A percentile compares a stretch with the other conserved stretches of the same genome.
phyloP scores from a whole-genome alignment of 768 basidiomycete genomes.

The Lentinula lateritia region DNA sequence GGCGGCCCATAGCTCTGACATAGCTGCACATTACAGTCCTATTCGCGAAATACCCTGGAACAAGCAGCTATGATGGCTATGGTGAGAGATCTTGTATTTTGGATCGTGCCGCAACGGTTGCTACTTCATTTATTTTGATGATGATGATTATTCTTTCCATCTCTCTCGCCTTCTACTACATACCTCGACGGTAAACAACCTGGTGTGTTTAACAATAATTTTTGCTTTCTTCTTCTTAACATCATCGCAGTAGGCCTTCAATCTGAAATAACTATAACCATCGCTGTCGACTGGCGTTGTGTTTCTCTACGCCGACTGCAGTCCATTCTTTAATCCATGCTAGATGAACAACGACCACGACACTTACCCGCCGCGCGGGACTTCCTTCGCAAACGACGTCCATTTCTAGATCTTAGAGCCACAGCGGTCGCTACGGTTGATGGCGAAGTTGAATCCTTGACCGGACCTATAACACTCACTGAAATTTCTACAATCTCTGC shows the following conservation, averaged over 20 bases:
- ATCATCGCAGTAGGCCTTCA: neutral
- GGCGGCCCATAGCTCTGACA: too few relatives aligned
- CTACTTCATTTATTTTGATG: neutral
- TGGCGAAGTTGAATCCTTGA: neutral
- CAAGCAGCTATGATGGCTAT: too few relatives aligned
- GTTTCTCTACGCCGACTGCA: neutral
- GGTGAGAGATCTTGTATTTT: too few relatives aligned
- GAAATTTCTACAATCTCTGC: neutral
- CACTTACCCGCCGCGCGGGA: constrained; percentile 5
- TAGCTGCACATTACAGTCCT: too few relatives aligned
- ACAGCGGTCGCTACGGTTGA: neutral
- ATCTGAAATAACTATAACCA: neutral
- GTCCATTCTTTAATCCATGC: constrained; percentile 3
- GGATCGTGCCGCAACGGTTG: neutral
- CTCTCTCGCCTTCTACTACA: neutral
- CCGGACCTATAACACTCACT: neutral
- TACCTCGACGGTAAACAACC: neutral
- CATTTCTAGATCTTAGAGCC: neutral
- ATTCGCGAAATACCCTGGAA: too few relatives aligned
- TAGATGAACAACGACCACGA: neutral
- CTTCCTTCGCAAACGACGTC: constrained; percentile 2
- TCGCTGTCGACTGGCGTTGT: neutral
- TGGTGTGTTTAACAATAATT: neutral
- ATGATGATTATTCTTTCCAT: neutral
- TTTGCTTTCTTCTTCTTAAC: neutral